Base-by-base conservation (phyloP, 345 rosid species). In the Brassica incana region DNA sequence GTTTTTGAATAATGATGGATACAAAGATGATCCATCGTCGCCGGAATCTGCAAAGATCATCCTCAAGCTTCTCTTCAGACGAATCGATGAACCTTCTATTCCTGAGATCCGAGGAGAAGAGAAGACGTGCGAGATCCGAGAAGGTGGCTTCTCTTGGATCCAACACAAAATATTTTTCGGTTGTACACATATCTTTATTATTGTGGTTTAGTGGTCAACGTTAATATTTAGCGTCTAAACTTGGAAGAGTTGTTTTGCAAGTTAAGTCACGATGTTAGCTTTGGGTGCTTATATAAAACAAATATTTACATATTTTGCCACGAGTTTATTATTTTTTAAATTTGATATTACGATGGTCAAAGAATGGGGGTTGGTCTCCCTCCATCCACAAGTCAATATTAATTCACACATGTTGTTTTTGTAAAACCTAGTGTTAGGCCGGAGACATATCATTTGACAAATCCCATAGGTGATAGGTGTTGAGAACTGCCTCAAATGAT, bases 21-120 rank as follows among this genome's bases (percentile, higher is more conserved):
- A 81, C 65, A 85, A 88, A 87, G 40, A 90, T 79, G 72, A 85
- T 16, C 93, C 88, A 88, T 50, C 93, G 75, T 29, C 79, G 78
- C 18, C 75, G 48, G 32, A 88, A 90, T 60, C 65, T 74, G 14
- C 5, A 10, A 9, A 14, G 3, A 62, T 77, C 36, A 3, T 48
- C 56, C 29, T 16, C 65, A 38, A 15, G 54, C n/a, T 12, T 73
- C 6, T 81, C 65, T 23, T 71, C 65, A 3, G 86, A 68, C 76
- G 71, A 79, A 11, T 85, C 30, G 0, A 86, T 61, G 78, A 81
- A 85, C 6, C 76, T 72, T 69, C 66, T 72, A 16, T 73, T 5
- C 2, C 14, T 16, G 71, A 80, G 52, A 16, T 84, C 76, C 1
- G 82, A 48, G 16, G 87, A 83, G 38, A 82, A 79, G 68, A 88